Evolutionary conservation across 2,329 filamentous ascomycete genomes (phyloP).

Genomic region (Colletotrichum kahawae): DNA sequence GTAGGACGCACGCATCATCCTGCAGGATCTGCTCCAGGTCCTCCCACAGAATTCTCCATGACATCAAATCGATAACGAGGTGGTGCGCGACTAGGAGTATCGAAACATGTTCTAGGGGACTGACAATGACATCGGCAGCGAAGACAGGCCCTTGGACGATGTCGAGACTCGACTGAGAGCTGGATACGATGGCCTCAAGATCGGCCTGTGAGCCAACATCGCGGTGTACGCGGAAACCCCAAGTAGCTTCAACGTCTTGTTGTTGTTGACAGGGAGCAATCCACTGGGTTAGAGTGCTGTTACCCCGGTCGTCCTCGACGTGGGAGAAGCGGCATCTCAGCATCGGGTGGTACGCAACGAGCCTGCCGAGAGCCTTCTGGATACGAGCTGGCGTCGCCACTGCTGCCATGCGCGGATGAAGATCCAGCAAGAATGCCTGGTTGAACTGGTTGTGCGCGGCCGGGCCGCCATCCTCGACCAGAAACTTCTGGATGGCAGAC

Average conservation of each 20-base stretch:
- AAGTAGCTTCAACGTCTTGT: not conserved
- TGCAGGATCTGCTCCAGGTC: not conserved
- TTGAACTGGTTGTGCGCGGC: not conserved
- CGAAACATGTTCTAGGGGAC: not conserved
- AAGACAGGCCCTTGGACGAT: not conserved
- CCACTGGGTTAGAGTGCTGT: not conserved
- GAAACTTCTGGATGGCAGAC: not conserved
- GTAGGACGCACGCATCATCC: not conserved
- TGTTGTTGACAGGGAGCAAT: not conserved
- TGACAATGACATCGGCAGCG: not conserved
- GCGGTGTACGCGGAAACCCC: not conserved
- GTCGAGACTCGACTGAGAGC: not conserved
- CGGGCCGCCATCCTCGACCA: accelerated
- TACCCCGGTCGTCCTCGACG: not conserved
- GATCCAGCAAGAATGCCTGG: not conserved
- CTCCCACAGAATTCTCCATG: not conserved
- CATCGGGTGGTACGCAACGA: not conserved
- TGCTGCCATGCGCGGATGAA: not conserved
- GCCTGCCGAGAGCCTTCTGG: not conserved
- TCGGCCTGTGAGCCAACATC: not conserved
- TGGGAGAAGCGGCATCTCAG: not conserved
- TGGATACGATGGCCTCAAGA: not conserved
- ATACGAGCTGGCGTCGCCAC: not conserved
- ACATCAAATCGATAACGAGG: not conserved
- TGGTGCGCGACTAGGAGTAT: not conserved